Conservation (phyloP, 2,329 filamentous ascomycete species). For the Coleophoma eucalyptorum region DNA sequence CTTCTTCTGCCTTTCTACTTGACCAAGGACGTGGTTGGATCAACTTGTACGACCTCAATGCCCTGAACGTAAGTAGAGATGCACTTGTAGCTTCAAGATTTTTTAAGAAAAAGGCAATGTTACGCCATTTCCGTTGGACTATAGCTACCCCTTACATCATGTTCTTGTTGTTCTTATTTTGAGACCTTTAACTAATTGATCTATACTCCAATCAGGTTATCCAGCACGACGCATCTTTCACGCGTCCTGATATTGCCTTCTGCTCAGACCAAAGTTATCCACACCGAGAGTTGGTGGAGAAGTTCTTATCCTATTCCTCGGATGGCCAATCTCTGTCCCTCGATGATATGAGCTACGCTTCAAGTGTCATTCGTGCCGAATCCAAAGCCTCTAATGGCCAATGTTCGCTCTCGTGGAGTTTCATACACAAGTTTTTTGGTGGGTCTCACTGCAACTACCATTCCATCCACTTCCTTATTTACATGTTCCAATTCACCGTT, state of each 20-base stretch:
- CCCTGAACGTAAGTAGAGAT: not conserved
- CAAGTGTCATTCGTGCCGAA: not conserved
- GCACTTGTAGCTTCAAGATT: too few species aligned
- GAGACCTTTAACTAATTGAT: not conserved
- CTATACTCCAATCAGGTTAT: not conserved
- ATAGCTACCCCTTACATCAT: too few species aligned
- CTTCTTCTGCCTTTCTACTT: not conserved
- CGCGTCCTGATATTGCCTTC: not conserved
- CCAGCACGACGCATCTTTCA: not conserved
- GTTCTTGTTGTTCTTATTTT: not conserved
- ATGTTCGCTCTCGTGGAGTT: not conserved
- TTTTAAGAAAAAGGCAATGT: too few species aligned
- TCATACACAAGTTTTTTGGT: not conserved
- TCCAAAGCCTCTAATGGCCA: not conserved
- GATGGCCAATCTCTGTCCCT: not conserved
- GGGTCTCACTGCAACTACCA: not conserved
- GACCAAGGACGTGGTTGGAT: constrained; percentile 1
- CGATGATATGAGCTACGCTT: not conserved
- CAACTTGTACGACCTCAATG: not conserved
- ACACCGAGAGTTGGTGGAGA: not conserved
- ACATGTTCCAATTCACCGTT: not conserved
- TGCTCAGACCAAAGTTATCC: not conserved
- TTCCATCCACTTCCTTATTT: not conserved
- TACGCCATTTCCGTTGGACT: too few species aligned
- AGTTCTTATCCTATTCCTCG: not conserved